Base-by-base conservation (phyloP, 1,139 yeast species). In the Magnusiomyces ingens region DNA sequence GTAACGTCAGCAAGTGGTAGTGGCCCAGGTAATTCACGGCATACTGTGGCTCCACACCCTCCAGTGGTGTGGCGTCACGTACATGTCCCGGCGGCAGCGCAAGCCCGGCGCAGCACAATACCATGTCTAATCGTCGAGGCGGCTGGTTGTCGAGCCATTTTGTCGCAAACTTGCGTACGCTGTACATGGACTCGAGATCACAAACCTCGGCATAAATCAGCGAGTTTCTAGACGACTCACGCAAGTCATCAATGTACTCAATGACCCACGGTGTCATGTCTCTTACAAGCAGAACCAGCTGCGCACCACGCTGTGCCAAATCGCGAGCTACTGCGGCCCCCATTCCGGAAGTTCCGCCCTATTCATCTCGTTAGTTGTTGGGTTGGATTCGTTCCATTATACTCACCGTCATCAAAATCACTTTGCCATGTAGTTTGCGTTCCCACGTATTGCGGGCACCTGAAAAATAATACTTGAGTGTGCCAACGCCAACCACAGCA, bases 131-230 rank as follows among this genome's bases (percentile, higher is more conserved):
- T 55, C 99, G 71, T 61, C 99, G 76, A 5, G 97, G 95, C 1
- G 97, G 96, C 43, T 82, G 75, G 65, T 87, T 90, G 68, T 93
- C 96, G 56, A 93, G 75, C 98, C 98, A 93, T 59, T 77, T 82
- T 1, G 99, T 91, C 35, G 96, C 97, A 73, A 93, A 93, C 66
- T 83, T 82, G 60, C 99, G 76, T n/a, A 93, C 77, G 5, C 91
- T 82, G 65, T 84, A 75, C 57, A 93, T 73, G 53, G 88, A 83
- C 26, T 81, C 75, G 57, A 93, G 74, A 67, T 94, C 95, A 68
- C 96, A 89, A 60, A 83, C 80, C 64, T 93, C 99, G 12, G 94
- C 94, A 67, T 88, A 91, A 42, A 93, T 80, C 75, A 91, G 68
- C 54, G 78, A 77, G 69, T 91, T 93, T 49, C 76, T 75, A 32